Evolutionary conservation across 805 yeast genomes (phyloP).

Genomic region (Candida krabiensis): DNA sequence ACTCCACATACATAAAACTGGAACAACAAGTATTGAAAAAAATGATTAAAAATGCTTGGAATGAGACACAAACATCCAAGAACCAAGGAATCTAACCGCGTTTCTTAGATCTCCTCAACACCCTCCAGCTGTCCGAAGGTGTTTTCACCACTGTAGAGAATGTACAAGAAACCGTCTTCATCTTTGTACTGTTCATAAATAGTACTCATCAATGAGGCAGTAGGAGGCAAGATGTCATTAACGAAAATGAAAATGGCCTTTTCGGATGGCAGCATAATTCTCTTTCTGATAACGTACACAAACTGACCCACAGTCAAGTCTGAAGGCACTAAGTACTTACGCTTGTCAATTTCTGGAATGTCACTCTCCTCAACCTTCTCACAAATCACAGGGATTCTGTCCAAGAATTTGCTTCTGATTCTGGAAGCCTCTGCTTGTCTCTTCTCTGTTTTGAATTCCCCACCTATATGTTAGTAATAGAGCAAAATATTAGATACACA

Average conservation of each 20-base stretch:
- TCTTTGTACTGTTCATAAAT: slow-evolving; percentile 97
- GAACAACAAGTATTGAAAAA: too few species aligned
- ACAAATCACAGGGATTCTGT: slow-evolving; percentile 95
- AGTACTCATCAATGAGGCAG: slow-evolving; percentile 94
- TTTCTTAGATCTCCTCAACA: slow-evolving; percentile 24
- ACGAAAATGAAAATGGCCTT: slow-evolving; percentile 98
- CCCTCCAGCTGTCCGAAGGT: slow-evolving; percentile 70
- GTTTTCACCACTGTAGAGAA: slow-evolving; percentile 95
- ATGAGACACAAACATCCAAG: slow-evolving; percentile 4
- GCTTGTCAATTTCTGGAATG: slow-evolving; percentile 93
- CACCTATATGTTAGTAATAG: not conserved
- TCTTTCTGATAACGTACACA: slow-evolving; percentile 94
- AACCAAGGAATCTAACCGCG: slow-evolving; percentile 2
- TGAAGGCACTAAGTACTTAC: slow-evolving; percentile 93
- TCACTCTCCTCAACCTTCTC: slow-evolving; percentile 97
- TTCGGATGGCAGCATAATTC: slow-evolving; percentile 93
- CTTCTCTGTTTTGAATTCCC: slow-evolving; percentile 54
- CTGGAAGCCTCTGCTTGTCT: slow-evolving; percentile 94
- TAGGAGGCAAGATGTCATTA: slow-evolving; percentile 95
- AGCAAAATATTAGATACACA: not conserved
- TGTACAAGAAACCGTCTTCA: slow-evolving; percentile 95
- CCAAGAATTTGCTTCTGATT: slow-evolving; percentile 82
- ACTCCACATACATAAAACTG: too few species aligned
- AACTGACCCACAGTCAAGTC: slow-evolving; percentile 97
- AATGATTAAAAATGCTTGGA: too few species aligned